Evolutionary conservation across 345 rosid species (phyloP).

Genomic region (Linum tenue): DNA sequence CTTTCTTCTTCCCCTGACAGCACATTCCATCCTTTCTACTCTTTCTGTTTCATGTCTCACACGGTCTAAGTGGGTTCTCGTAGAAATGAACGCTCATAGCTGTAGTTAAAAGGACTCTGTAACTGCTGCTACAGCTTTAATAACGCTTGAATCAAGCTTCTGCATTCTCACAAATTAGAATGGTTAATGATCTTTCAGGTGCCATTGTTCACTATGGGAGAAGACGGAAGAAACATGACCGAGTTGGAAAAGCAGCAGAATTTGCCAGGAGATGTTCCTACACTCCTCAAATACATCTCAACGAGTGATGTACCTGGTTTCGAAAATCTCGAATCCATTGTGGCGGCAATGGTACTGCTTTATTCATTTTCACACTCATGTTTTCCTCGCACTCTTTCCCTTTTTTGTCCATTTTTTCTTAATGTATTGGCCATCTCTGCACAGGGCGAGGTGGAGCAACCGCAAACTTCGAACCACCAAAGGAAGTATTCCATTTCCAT

Average conservation of each 20-base stretch:
- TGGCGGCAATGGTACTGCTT: not conserved
- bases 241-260: slow-evolving; percentile 18
- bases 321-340: slow-evolving; percentile 18
- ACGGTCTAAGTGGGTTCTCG: not conserved
- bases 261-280: slow-evolving; percentile 29
- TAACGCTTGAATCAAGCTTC: too few relatives aligned
- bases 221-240: not conserved
- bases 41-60: not conserved
- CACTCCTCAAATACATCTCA: slow-evolving; percentile 34
- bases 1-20: too few relatives aligned
- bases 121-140: not conserved
- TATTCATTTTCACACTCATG: not conserved
- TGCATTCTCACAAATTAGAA: too few relatives aligned
- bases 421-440: not conserved
- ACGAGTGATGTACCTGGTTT: slow-evolving; percentile 44
- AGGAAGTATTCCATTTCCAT: slow-evolving; percentile 37
- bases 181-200: too few relatives aligned
- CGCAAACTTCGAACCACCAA: slow-evolving; percentile 20
- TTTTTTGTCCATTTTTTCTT: not conserved
- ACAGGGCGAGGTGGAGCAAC: slow-evolving; percentile 10
- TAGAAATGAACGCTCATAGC: not conserved
- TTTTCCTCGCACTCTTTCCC: too few relatives aligned
- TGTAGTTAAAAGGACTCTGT: not conserved
- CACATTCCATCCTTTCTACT: too few relatives aligned
- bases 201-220: too few relatives aligned